phyloP scores from a whole-genome alignment of 2,329 filamentous ascomycete genomes.

The Colletotrichum brevisporum region DNA sequence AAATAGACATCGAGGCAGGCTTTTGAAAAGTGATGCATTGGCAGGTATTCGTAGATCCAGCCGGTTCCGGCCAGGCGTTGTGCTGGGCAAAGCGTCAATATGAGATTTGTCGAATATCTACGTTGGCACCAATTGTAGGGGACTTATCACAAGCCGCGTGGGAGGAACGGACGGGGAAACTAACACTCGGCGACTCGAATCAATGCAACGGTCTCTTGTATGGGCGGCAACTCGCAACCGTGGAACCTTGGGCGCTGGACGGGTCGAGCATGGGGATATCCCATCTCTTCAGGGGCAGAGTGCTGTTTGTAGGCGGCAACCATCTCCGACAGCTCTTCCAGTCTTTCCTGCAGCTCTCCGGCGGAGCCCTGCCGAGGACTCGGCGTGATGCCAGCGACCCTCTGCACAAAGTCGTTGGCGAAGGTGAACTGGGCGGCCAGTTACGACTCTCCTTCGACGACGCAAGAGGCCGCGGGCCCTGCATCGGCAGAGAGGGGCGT shows the following conservation, averaged over 20 bases:
- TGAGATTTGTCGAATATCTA: neutral
- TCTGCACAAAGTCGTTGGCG: constrained; percentile 59
- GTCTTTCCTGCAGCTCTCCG: neutral
- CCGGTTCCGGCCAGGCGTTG: constrained; percentile 40
- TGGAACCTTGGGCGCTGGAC: neutral
- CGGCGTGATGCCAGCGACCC: constrained; percentile 49
- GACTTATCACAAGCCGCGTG: neutral
- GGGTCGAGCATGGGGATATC: constrained; percentile 43
- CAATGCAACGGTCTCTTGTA: neutral
- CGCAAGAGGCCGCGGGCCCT: constrained; percentile 29
- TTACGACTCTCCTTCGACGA: constrained; percentile 60
- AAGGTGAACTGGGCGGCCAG: constrained; percentile 61
- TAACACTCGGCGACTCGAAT: neutral
- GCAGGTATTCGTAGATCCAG: constrained; percentile 48
- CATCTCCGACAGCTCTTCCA: neutral
- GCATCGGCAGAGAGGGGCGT: constrained; percentile 43
- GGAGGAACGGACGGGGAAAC: no score
- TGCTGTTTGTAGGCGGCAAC: constrained; percentile 45
- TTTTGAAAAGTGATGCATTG: constrained; percentile 48
- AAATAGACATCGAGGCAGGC: constrained; percentile 51
- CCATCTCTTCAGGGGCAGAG: constrained; percentile 43
- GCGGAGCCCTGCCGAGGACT: neutral
- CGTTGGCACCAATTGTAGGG: neutral
- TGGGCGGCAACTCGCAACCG: constrained; percentile 25
- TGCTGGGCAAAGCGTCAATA: neutral